A percentile compares a stretch with the other conserved stretches of the same genome.
Conservation (phyloP, 805 yeast species). For the Danielia oregonensis region DNA sequence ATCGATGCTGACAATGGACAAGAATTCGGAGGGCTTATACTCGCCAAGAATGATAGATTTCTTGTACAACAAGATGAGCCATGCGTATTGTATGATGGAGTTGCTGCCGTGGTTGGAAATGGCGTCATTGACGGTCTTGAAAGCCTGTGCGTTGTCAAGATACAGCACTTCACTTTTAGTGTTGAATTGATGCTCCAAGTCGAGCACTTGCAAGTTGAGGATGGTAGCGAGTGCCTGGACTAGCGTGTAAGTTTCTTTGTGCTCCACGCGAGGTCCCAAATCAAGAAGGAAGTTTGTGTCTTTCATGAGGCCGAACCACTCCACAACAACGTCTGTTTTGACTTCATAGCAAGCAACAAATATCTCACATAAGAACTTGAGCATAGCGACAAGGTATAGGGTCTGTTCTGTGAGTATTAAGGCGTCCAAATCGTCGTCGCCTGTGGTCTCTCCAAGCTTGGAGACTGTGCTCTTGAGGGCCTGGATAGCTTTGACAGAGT, state of each 20-base stretch:
- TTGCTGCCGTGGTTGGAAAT: constrained; percentile 33
- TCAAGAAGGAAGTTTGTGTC: constrained; percentile 22
- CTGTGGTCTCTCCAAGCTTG: constrained; percentile 5
- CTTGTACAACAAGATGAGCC: constrained; percentile 61
- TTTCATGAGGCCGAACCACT: constrained; percentile 58
- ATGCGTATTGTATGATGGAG: constrained; percentile 55
- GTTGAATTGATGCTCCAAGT: constrained; percentile 49
- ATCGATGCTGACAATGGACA: constrained; percentile 15
- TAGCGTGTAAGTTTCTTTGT: constrained; percentile 25
- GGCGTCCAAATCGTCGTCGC: constrained; percentile 18
- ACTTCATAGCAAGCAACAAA: constrained; percentile 35
- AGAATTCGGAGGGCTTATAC: constrained; percentile 20
- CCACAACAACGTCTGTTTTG: constrained; percentile 28
- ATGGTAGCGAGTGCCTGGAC: constrained; percentile 48
- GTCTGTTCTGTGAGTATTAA: constrained; percentile 25
- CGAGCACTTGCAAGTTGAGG: constrained; percentile 50
- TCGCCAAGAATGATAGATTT: constrained; percentile 46
- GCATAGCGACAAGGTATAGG: constrained; percentile 29
- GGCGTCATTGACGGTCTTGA: constrained; percentile 38
- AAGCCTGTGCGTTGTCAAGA: constrained; percentile 28
- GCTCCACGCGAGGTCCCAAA: constrained; percentile 23
- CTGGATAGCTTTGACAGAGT: constrained; percentile 3
- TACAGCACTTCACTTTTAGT: constrained; percentile 3
- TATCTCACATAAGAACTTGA: constrained; percentile 38
- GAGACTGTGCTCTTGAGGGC: constrained; percentile 1